Base-by-base conservation (phyloP, 352 stramenopile species). In the Plasmopara muralis region DNA sequence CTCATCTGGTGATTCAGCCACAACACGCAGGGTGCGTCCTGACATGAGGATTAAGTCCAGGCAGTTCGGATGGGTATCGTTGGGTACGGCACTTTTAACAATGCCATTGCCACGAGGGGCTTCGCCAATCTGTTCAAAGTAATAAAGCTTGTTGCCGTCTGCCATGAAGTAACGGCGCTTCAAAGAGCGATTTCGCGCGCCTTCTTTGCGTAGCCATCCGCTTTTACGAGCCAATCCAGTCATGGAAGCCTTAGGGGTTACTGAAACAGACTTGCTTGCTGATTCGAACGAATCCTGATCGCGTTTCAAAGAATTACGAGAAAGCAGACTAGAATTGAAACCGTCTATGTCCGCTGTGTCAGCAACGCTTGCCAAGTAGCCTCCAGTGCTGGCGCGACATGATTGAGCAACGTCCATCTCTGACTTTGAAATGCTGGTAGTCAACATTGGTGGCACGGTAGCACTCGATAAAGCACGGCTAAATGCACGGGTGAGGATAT, bases 161-260 rank as follows among this genome's bases (percentile, higher is more conserved):
- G 74, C 69, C 42, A 89, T 70, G 47, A 93, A 87, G 58, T 86
- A 91, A 16, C 83, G 79, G 4, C 80, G 76, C 50, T 89, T 89
- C 50, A 85, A 85, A 31, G 68, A 85, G 42, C 85, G 86, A 30
- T 82, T 60, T 39, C 68, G 55, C 8, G 80, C 67, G 33, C 83
- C 83, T 72, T 93, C 77, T 57, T 93, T 93, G 34, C 72, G 74
- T 46, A 93, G 53, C 79, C 83, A 90, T 14, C 83, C 83, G n/a
- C 65, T 74, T 44, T 87, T 88, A 25, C 64, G 64, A 9, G 62
- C 47, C 6, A 51, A 39, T 8, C 45, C 50, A 34, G 44, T 57
- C n/a, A 35, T 44, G 13, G 56, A 69, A 44, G 38, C 40, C 25
- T 48, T 46, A 13, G 55, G 38, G 13, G 46, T 59, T 16, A 43